Base-by-base conservation (phyloP, 306 rosid genomes). In the Vigna angularis region DNA sequence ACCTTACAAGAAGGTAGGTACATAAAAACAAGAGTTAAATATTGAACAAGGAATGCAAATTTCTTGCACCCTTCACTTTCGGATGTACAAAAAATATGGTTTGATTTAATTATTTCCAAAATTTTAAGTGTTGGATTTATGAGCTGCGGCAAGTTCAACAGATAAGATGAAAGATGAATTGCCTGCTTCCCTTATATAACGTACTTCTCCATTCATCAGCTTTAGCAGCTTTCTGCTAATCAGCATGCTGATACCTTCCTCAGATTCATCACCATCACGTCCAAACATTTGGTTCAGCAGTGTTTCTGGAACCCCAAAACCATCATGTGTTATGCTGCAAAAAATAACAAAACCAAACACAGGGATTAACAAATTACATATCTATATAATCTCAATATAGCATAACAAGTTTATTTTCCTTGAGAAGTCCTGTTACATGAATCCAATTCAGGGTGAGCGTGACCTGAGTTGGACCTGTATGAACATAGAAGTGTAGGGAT, bases 121-220 rank as follows among this genome's bases (percentile, higher is more conserved):
- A 74, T 49, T 57, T 62, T 20, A 56, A 16, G 75, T 34, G 50
- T 22, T 42, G 61, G 28, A 40, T 63, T 82, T 82, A 16, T 77
- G 79, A 26, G 85, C 75, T 9, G 75, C 86, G 26, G 94, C 94
- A 36, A 93, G 91, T 85, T 93, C 94, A 42, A 64, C 88, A 6
- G 94, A 75, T 73, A 90, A 76, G 86, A 89, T 86, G 83, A 93
- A 90, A 78, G 85, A 86, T 3, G 93, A 82, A 69, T 75, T 90
- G 57, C 88, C 94, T 16, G 82, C 91, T 88, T 90, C 94, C 82
- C 90, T 85, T 48, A 89, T 74, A 77, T 91, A 90, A 42, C 81
- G 85, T 7, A 90, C 89, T 15, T 89, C 96, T 50, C 98, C 98
- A 78, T 89, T 89, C 96, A 93, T 93, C 28, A 90, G 91, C 84